phyloP scores from a whole-genome alignment of 2,329 filamentous ascomycete species.

The Diaporthe destruens region DNA sequence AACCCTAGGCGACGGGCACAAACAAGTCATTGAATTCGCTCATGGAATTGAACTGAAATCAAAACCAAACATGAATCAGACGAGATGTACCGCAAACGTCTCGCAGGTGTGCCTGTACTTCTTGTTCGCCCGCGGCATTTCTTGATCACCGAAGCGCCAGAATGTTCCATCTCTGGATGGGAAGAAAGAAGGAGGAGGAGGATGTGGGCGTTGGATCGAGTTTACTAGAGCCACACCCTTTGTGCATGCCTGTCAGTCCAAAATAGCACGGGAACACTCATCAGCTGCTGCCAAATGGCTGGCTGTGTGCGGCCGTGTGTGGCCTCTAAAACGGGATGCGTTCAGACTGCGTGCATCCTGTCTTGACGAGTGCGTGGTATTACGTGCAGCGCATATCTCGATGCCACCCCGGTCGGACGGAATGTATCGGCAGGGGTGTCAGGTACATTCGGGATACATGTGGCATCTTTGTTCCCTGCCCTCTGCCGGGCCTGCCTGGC shows the following conservation, averaged over 20 bases:
- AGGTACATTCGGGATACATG: conserved; percentile 37
- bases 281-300: no score
- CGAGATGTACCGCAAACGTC: background rate
- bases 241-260: background rate
- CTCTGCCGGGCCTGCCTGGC: conserved; percentile 8
- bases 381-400: conserved; percentile 20
- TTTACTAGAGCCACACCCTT: conserved; percentile 23
- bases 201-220: background rate
- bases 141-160: conserved; percentile 27
- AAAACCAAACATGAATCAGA: background rate
- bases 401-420: conserved; percentile 18
- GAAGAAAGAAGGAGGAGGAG: background rate
- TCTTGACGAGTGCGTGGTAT: background rate
- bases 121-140: background rate
- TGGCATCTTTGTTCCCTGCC: conserved; percentile 29
- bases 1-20: conserved; percentile 25
- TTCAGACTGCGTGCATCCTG: conserved; percentile 14
- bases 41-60: background rate
- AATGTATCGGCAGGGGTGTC: conserved; percentile 34
- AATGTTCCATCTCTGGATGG: conserved; percentile 14
- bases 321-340: conserved; percentile 22
- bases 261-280: conserved; percentile 23
- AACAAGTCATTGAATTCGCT: background rate
- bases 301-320: no score
- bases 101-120: background rate